Percentiles rank a stretch among this genome's conserved stretches.
Conservation (phyloP, 2,329 filamentous ascomycete species). For the Calonectria montana region DNA sequence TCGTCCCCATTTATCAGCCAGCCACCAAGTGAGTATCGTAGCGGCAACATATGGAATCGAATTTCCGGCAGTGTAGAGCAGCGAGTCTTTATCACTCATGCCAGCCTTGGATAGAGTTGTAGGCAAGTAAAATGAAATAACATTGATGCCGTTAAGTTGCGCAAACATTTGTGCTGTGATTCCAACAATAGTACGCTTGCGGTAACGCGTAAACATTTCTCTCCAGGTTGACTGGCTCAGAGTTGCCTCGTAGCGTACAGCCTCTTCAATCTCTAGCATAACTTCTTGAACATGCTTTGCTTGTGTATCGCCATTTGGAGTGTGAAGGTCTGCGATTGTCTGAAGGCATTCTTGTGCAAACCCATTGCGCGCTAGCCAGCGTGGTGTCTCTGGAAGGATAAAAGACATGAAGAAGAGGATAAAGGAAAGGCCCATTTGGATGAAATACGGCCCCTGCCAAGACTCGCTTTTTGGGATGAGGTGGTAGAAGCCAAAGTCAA, state of each 20-base stretch:
- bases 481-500: slow-evolving; percentile 29
- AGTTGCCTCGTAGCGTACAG: slow-evolving; percentile 25
- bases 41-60: slow-evolving; percentile 53
- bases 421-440: slow-evolving; percentile 26
- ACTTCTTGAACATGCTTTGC: slow-evolving; percentile 49
- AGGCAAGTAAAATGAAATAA: slow-evolving; percentile 56
- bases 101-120: slow-evolving; percentile 49
- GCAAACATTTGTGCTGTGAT: slow-evolving; percentile 55
- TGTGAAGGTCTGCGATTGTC: slow-evolving; percentile 54
- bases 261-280: slow-evolving; percentile 36
- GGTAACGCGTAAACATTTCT: slow-evolving; percentile 56
- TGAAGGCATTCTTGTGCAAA: slow-evolving; percentile 46
- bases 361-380: slow-evolving; percentile 54
- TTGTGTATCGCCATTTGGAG: slow-evolving; percentile 45
- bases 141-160: slow-evolving; percentile 55
- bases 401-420: slow-evolving; percentile 29
- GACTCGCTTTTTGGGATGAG: slow-evolving; percentile 20
- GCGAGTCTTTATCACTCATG: slow-evolving; percentile 49
- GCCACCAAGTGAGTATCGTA: slow-evolving; percentile 52
- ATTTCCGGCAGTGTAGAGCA: slow-evolving; percentile 54
- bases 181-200: slow-evolving; percentile 54
- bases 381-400: slow-evolving; percentile 49
- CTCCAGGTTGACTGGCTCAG: slow-evolving; percentile 28
- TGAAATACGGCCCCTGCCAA: slow-evolving; percentile 30
- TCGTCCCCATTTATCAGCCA: slow-evolving; percentile 53